phyloP scores from a whole-genome alignment of 1,284 basidiomycete genomes.

The Phlebopus sp. region DNA sequence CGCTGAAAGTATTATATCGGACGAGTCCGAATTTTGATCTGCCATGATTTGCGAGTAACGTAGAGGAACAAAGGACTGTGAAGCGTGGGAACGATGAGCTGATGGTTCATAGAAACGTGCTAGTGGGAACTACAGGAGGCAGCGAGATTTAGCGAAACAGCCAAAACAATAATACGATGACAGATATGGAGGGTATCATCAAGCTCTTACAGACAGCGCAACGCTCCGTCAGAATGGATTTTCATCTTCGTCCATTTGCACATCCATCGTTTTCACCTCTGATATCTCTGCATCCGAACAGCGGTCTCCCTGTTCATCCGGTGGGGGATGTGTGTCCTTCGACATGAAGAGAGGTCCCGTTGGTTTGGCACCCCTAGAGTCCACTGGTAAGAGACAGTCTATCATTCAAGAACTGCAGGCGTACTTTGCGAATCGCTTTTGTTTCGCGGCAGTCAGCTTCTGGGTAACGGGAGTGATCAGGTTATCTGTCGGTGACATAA shows the following conservation, averaged over 20 bases:
- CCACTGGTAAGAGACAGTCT: conserved; percentile 7
- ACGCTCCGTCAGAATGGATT: conserved; percentile 52
- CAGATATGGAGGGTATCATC: conserved; percentile 21
- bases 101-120: conserved; percentile 19
- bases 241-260: conserved; percentile 43
- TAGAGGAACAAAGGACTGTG: conserved; percentile 1
- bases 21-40: conserved; percentile 17
- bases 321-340: conserved; percentile 37
- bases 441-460: conserved; percentile 85
- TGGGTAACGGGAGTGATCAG: conserved; percentile 89
- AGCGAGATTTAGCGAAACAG: conserved; percentile 32
- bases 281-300: conserved; percentile 20
- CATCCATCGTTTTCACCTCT: conserved; percentile 30
- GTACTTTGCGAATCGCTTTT: conserved; percentile 89
- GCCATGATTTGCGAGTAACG: conserved; percentile 16
- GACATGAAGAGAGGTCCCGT: conserved; percentile 55
- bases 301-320: conserved; percentile 40
- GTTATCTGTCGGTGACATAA: conserved; percentile 89
- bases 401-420: conserved; percentile 29
- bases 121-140: conserved; percentile 26
- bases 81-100: conserved; percentile 30
- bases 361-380: conserved; percentile 53
- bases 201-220: conserved; percentile 23
- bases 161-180: conserved; percentile 23
- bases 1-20: conserved; percentile 15